A percentile compares a stretch with the other conserved stretches of the same genome.
Evolutionary conservation across 2,329 filamentous ascomycete genomes (phyloP).

Genomic region (Pseudogymnoascus sp.): DNA sequence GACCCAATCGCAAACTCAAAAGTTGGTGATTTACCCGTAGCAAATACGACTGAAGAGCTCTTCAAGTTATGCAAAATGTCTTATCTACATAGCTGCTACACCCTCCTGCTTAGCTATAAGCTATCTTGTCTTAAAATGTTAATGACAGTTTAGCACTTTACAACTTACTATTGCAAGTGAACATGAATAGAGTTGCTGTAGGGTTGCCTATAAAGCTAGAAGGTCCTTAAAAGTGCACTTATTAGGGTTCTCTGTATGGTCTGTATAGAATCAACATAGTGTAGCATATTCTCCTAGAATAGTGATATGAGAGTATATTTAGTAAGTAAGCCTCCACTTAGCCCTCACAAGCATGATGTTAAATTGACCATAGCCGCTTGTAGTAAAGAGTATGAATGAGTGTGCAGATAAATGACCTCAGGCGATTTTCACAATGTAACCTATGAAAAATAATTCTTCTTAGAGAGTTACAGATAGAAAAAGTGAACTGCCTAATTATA

Average conservation of each 20-base stretch:
- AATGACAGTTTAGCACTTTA: neutral
- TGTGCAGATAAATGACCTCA: neutral
- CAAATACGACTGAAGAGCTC: too few species aligned
- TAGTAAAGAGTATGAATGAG: neutral
- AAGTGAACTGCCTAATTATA: neutral
- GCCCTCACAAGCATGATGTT: neutral
- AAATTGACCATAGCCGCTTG: neutral
- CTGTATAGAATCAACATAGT: neutral
- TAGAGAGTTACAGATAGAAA: neutral
- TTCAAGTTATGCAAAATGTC: too few species aligned
- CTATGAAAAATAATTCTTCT: neutral
- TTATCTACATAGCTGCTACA: neutral
- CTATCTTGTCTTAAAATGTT: neutral
- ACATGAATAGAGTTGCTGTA: neutral
- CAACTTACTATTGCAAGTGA: neutral
- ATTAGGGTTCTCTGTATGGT: neutral
- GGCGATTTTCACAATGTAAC: neutral
- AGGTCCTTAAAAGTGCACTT: neutral
- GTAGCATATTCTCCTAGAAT: neutral
- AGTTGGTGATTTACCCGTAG: too few species aligned
- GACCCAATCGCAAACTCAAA: too few species aligned
- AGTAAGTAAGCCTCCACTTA: neutral
- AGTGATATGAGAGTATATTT: neutral
- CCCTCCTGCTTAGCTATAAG: neutral
- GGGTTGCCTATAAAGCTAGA: neutral